A percentile compares a stretch with the other conserved stretches of the same genome.
Evolutionary conservation across 495 filamentous ascomycete species (phyloP).

Genomic region (Lichenothelia convexa): DNA sequence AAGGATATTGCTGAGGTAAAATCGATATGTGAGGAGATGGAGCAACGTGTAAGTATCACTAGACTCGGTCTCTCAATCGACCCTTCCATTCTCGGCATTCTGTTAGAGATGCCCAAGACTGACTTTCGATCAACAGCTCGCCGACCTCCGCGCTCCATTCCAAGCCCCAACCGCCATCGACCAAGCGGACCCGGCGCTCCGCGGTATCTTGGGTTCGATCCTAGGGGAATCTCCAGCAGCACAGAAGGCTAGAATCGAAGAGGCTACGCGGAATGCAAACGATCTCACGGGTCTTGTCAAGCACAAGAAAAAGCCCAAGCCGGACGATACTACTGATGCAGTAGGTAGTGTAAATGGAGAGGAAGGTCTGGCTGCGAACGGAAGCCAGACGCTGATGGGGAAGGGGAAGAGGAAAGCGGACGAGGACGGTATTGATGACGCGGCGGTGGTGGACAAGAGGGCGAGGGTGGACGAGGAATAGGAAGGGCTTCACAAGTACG

Average conservation of each 20-base stretch:
- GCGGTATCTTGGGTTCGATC: constrained; percentile 55
- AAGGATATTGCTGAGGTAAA: constrained; percentile 62
- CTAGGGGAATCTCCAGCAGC: constrained; percentile 45
- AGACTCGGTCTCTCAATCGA: too few relatives aligned
- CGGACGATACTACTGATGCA: constrained; percentile 2
- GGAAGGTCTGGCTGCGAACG: too few relatives aligned
- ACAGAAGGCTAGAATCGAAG: constrained; percentile 49
- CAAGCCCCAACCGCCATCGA: constrained; percentile 36
- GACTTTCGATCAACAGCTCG: constrained; percentile 29
- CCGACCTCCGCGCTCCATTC: constrained; percentile 56
- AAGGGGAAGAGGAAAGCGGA: constrained; percentile 14
- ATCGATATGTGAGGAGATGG: constrained; percentile 76
- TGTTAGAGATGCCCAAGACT: too few relatives aligned
- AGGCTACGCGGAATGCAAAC: constrained; percentile 61
- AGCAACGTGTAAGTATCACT: constrained; percentile 49
- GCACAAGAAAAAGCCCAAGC: constrained; percentile 39
- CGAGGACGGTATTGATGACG: constrained; percentile 10
- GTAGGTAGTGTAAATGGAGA: background rate
- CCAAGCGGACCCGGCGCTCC: constrained; percentile 28
- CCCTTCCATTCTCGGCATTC: too few relatives aligned
- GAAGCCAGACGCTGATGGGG: background rate
- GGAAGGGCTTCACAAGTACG: too few relatives aligned
- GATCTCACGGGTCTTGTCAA: constrained; percentile 74
- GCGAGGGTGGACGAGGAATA: constrained; percentile 17
- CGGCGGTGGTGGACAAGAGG: constrained; percentile 14